Base-by-base conservation (phyloP, 208 protist genomes). In the Histomonas meleagridis region DNA sequence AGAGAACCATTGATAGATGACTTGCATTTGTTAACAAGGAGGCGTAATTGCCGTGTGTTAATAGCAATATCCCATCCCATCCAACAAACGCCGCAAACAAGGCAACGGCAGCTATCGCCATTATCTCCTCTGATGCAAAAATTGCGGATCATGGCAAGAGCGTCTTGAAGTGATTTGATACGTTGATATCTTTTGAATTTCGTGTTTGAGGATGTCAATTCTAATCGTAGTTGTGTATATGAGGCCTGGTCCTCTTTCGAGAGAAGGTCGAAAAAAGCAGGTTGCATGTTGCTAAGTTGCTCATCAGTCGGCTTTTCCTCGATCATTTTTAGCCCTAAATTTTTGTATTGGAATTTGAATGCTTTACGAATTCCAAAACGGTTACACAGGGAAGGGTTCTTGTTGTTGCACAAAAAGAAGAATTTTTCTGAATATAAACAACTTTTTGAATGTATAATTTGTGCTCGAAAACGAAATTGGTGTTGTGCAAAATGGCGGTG, bases 1-100 rank as follows among this genome's bases (percentile, higher is more conserved):
- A 86, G 55, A 21, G 76, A 86, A 14, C 76, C 76, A 55, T 86
- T 86, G 26, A 86, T 86, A 9, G 76, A 86, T 18, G 76, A 86
- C 55, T 86, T 86, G 46, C 76, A 86, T 55, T 86, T 86, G 43
- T 40, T 57, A 55, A 86, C 16, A 18, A 86, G 32, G 10, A 86
- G 55, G 14, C 76, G 43, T 51, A 86, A 35, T 55, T 86, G 76
- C 10, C 76, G 76, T 51, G 76, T 86, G 55, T 86, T 86, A 49
- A 86, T 86, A 28, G 76, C 76, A 55, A 86, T 55, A 55, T 40
- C 43, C 32, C 55, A 26, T 32, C 46, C 14, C 4, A 86, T 26
- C 40, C 40, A 86, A n/a, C 76, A 86, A 86, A 86, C 35, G 10
- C 76, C 76, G 38, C 76, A 86, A 38, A 86, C 76, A 32, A 86